These are phyloP conservation scores for Corchorus capsularis DNA, from an alignment of 345 rosid species.

Conservation along the genomic window DNA sequence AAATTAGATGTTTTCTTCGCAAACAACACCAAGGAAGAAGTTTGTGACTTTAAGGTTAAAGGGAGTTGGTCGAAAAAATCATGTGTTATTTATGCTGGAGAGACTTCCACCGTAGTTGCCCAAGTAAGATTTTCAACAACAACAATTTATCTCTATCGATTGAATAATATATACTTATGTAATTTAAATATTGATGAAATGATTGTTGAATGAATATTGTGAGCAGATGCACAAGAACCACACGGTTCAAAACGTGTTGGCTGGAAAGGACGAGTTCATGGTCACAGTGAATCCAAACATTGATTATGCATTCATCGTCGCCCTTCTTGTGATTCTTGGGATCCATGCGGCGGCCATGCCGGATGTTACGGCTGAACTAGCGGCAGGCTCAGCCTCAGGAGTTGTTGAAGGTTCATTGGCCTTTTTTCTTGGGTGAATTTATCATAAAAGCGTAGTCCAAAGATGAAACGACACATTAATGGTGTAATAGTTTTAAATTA, in stretches of 20 bases:
- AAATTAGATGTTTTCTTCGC: constrained; percentile 46
- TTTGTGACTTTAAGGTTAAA: constrained; percentile 46
- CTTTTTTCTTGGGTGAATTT: too few species aligned
- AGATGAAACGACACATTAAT: too few species aligned
- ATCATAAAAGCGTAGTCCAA: too few species aligned
- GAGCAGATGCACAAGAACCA: constrained; percentile 27
- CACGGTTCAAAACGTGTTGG: constrained; percentile 6
- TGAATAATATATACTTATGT: too few species aligned
- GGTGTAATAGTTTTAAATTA: too few species aligned
- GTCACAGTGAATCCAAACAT: constrained; percentile 31
- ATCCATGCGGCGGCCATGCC: neutral
- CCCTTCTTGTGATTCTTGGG: constrained; percentile 31
- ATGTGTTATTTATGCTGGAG: constrained; percentile 46
- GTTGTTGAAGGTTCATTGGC: too few species aligned
- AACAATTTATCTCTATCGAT: too few species aligned
- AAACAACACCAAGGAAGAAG: constrained; percentile 34
- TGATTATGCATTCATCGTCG: constrained; percentile 32
- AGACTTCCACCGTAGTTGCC: constrained; percentile 43
- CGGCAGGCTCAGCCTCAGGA: too few species aligned
- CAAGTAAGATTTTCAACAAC: constrained; percentile 32
- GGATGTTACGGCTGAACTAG: too few species aligned
- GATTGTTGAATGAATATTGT: too few species aligned
- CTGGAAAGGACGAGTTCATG: constrained; percentile 31
- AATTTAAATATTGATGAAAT: too few species aligned
- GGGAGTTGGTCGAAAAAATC: constrained; percentile 48